Evolutionary conservation across 306 rosid species (phyloP).

Genomic region (Quercus variabilis): DNA sequence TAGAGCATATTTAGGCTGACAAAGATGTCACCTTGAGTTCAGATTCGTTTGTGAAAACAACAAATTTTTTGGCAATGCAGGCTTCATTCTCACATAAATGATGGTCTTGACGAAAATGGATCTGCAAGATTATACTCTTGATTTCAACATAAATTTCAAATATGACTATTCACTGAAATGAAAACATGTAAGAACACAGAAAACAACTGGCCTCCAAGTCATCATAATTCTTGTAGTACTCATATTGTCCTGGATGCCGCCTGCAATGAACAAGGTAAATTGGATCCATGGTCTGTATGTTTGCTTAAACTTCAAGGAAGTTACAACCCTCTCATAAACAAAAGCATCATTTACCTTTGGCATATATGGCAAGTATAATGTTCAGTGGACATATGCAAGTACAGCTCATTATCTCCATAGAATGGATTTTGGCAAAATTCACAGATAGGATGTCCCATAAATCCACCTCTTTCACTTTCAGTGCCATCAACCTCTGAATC

Average conservation of each 20-base stretch:
- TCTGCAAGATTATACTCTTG: slow-evolving; percentile 22
- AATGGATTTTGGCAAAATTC: slow-evolving; percentile 53
- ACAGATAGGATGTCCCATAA: slow-evolving; percentile 57
- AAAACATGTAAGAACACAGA: neutral
- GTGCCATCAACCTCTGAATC: slow-evolving; percentile 58
- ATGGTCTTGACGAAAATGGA: slow-evolving; percentile 53
- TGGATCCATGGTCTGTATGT: neutral
- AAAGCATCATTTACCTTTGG: slow-evolving; percentile 31
- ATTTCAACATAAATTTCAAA: neutral
- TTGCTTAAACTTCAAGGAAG: neutral
- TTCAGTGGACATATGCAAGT: slow-evolving; percentile 57
- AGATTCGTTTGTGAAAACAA: slow-evolving; percentile 47
- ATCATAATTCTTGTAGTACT: slow-evolving; percentile 47
- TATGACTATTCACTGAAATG: neutral
- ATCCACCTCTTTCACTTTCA: slow-evolving; percentile 65
- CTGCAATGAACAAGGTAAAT: slow-evolving; percentile 26
- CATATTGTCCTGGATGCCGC: slow-evolving; percentile 49
- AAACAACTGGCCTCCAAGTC: slow-evolving; percentile 52
- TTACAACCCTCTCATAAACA: neutral
- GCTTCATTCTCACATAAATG: slow-evolving; percentile 54
- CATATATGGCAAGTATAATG: slow-evolving; percentile 61
- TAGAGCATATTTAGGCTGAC: neutral
- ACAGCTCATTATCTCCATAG: slow-evolving; percentile 57
- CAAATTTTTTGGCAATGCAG: slow-evolving; percentile 51
- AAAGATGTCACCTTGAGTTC: slow-evolving; percentile 51